A percentile compares a stretch with the other conserved stretches of the same genome.
phyloP scores from a whole-genome alignment of 805 yeast species.

The Spathaspora hagerdaliae region DNA sequence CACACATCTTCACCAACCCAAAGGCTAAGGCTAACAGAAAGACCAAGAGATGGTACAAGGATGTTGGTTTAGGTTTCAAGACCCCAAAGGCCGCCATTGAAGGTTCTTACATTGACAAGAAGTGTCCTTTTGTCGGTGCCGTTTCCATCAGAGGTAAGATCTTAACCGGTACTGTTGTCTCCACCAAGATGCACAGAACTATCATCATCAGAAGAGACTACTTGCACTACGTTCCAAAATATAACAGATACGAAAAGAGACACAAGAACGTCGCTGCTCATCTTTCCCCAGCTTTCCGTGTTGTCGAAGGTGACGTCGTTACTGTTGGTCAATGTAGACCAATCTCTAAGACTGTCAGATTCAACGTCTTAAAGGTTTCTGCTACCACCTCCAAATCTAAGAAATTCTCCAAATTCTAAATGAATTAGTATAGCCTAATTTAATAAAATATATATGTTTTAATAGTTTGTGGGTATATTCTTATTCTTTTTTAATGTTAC shows the following conservation, averaged over 20 bases:
- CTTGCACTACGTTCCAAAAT: slow-evolving; percentile 99
- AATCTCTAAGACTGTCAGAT: slow-evolving; percentile 98
- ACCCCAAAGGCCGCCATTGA: slow-evolving; percentile 98
- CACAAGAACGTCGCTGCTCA: slow-evolving; percentile 99
- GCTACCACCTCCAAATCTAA: slow-evolving; percentile 84
- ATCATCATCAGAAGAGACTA: slow-evolving; percentile 99
- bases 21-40: slow-evolving; percentile 97
- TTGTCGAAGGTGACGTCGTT: slow-evolving; percentile 96
- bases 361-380: slow-evolving; percentile 96
- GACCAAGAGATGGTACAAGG: slow-evolving; percentile 99
- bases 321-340: slow-evolving; percentile 99
- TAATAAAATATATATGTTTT: slow-evolving; percentile 2
- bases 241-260: slow-evolving; percentile 99
- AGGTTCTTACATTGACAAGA: slow-evolving; percentile 99
- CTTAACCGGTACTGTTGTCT: slow-evolving; percentile 98
- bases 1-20: slow-evolving; percentile 99
- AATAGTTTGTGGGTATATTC: background rate
- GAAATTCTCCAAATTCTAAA: slow-evolving; percentile 96
- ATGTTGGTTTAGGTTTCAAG: slow-evolving; percentile 99
- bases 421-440: background rate
- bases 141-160: slow-evolving; percentile 99
- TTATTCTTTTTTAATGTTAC: slow-evolving; percentile 4
- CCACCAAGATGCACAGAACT: slow-evolving; percentile 99
- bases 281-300: slow-evolving; percentile 99
- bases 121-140: slow-evolving; percentile 98